Base-by-base conservation (phyloP, 257 asterid species). In the Haberlea rhodopensis region DNA sequence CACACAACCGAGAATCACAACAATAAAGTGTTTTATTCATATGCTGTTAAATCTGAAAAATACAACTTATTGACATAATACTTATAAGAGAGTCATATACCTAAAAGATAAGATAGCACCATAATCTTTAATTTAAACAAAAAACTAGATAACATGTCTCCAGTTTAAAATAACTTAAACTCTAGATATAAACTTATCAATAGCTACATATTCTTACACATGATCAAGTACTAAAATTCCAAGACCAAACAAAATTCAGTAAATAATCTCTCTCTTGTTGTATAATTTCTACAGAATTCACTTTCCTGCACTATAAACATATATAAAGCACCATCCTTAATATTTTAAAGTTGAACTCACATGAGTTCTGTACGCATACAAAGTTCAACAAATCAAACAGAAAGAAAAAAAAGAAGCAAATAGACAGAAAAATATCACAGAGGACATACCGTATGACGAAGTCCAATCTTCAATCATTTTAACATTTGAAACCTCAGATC, bases 401-500 rank as follows among this genome's bases (percentile, higher is more conserved):
- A n/a, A n/a, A n/a, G n/a, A n/a, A n/a, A n/a, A 37, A 37, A 9
- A 13, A 5, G 29, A 19, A 58, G 22, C 63, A 31, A 58, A 59
- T 34, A 37, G 11, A 59, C 49, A 72, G 25, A 18, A n/a, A 59
- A 21, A 46, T 48, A 72, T 66, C 48, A 24, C 58, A 62, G 18
- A 34, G 13, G 24, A 28, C 62, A 23, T 28, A 55, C 27, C 34
- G 5, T 24, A 4, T 25, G 62, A 24, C 5, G 32, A 18, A 57
- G 62, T 57, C 45, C 27, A 57, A 52, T 77, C 83, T 64, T 77
- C 82, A 24, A 80, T 88, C 70, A 68, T 86, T 66, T 76, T 82
- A 57, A 62, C 69, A 75, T 85, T 77, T 72, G 90, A 84, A 71
- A 80, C 81, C 62, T 91, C 94, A 53, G 90, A 74, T 75, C 68